These are phyloP conservation scores for Carallia pectinifolia DNA, from an alignment of 345 rosid genomes.

Conservation along the genomic window DNA sequence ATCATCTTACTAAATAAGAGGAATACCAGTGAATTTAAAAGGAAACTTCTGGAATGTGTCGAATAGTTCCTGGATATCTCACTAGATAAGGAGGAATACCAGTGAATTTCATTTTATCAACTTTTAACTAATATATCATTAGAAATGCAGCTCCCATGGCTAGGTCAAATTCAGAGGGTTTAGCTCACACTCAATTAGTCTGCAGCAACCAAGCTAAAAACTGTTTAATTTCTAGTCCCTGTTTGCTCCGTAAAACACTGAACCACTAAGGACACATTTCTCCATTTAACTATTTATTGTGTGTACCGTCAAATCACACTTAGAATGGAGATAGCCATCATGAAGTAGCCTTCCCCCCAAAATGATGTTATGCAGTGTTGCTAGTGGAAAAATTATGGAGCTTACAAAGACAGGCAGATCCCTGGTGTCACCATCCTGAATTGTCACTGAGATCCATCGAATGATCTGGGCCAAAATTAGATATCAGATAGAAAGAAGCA, in stretches of 20 bases:
- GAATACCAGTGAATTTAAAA: too few relatives aligned
- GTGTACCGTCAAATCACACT: neutral
- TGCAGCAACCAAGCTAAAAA: too few relatives aligned
- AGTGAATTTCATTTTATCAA: too few relatives aligned
- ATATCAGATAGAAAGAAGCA: neutral
- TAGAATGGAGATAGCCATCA: neutral
- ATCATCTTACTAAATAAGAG: too few relatives aligned
- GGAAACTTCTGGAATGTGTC: too few relatives aligned
- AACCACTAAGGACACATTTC: neutral
- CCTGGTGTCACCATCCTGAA: constrained; percentile 79
- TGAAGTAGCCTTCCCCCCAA: neutral
- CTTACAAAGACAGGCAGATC: constrained; percentile 83
- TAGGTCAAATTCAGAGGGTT: neutral
- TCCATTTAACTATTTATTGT: too few relatives aligned
- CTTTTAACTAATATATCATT: neutral
- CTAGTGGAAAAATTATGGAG: constrained; percentile 1
- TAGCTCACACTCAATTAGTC: too few relatives aligned
- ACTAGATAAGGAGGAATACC: too few relatives aligned
- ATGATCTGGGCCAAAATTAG: constrained; percentile 51
- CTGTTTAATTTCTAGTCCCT: neutral
- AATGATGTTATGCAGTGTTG: neutral
- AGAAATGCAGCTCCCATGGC: neutral
- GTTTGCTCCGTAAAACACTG: neutral
- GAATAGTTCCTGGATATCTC: too few relatives aligned
- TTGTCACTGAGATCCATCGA: constrained; percentile 69